Evolutionary conservation across 768 basidiomycete species (phyloP).

Genomic region (Gelatoporia subvermispora): DNA sequence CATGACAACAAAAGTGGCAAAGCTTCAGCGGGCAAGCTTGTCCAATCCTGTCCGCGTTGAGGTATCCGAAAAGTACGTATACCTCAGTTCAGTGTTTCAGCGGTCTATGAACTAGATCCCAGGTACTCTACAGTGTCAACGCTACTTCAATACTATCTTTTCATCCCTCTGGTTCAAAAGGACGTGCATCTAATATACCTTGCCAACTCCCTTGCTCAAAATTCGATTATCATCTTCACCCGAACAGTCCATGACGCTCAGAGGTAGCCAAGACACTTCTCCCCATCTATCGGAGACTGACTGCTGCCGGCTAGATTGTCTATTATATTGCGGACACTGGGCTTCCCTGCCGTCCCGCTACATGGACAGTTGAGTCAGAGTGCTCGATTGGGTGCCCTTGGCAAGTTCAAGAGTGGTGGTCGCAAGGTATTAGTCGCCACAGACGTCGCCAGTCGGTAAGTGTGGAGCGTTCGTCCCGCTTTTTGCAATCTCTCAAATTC

Average conservation of each 20-base stretch:
- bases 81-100: background rate
- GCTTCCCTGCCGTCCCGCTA: constrained; percentile 92
- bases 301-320: constrained; percentile 50
- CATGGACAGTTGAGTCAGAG: constrained; percentile 95
- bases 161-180: constrained; percentile 88
- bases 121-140: constrained; percentile 98
- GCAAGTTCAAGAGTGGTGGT: constrained; percentile 95
- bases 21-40: constrained; percentile 90
- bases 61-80: constrained; percentile 81
- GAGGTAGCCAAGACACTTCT: constrained; percentile 46
- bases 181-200: constrained; percentile 89
- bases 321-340: constrained; percentile 83
- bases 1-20: constrained; percentile 98
- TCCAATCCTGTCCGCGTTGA: constrained; percentile 92
- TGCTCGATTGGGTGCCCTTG: constrained; percentile 85
- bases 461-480: constrained; percentile 4
- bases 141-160: constrained; percentile 91
- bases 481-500: background rate
- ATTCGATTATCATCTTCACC: constrained; percentile 94
- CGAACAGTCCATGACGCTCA: constrained; percentile 93
- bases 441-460: constrained; percentile 89
- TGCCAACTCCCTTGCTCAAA: constrained; percentile 82
- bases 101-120: constrained; percentile 1
- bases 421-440: constrained; percentile 90
- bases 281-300: background rate